A percentile compares a stretch with the other conserved stretches of the same genome.
Evolutionary conservation across 202 grass and related monocot species (phyloP).

Genomic region (Elaeis oleifera): DNA sequence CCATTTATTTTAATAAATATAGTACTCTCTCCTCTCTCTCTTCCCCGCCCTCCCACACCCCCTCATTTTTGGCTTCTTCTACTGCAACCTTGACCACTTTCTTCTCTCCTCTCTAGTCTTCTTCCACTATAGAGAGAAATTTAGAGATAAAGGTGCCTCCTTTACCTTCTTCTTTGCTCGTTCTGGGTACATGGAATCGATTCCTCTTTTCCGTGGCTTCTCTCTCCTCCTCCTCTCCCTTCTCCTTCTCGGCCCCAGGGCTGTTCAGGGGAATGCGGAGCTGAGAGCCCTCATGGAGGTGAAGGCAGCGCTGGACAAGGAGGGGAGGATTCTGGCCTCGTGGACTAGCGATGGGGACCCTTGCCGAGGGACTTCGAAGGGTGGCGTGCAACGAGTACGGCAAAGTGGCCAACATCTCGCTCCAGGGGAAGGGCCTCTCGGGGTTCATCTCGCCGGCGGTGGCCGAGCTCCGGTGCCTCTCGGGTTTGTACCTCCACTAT

Average conservation of each 20-base stretch:
- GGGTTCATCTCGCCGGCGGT: slow-evolving; percentile 62
- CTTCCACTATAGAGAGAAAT: neutral
- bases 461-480: slow-evolving; percentile 48
- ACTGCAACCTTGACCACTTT: too few species aligned
- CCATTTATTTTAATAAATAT: too few species aligned
- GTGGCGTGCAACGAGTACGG: slow-evolving; percentile 67
- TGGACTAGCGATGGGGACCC: slow-evolving; percentile 59
- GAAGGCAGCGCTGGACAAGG: slow-evolving; percentile 52
- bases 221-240: neutral
- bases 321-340: slow-evolving; percentile 44
- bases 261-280: slow-evolving; percentile 33
- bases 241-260: neutral
- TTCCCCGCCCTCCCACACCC: too few species aligned
- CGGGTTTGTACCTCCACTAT: slow-evolving; percentile 86
- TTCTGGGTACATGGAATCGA: slow-evolving; percentile 1
- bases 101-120: too few species aligned
- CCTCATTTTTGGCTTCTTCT: too few species aligned
- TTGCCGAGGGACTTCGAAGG: slow-evolving; percentile 50
- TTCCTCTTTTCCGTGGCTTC: neutral
- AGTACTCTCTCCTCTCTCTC: too few species aligned
- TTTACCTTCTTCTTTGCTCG: neutral
- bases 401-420: slow-evolving; percentile 73
- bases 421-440: slow-evolving; percentile 67
- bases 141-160: neutral
- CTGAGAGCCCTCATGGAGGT: slow-evolving; percentile 59